Conservation (phyloP, 164 flowering plant genomes). For the Vitis rupestris region DNA sequence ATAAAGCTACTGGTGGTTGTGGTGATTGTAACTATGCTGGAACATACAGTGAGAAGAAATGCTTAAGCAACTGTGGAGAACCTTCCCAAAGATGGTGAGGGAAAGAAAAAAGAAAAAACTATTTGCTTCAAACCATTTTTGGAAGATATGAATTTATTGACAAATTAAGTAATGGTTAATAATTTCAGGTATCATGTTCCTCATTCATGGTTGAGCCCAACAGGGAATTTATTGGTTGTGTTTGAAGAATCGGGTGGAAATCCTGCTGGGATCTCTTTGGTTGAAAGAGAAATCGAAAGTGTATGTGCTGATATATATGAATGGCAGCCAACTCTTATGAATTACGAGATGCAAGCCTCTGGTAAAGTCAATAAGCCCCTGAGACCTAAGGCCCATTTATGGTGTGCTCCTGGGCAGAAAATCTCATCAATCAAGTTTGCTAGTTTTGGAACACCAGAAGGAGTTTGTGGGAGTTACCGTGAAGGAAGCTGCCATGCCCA, state of each 20-base stretch:
- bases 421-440: constrained; percentile 88
- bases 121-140: background rate
- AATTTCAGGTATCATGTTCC: constrained; percentile 80
- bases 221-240: constrained; percentile 71
- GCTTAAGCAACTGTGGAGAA: constrained; percentile 77
- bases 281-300: constrained; percentile 62
- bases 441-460: constrained; percentile 95
- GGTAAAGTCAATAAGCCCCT: constrained; percentile 61
- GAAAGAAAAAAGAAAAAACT: background rate
- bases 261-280: constrained; percentile 67
- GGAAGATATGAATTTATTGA: background rate
- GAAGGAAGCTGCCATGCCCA: constrained; percentile 93
- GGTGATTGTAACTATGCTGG: constrained; percentile 69
- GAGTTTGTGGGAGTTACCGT: constrained; percentile 75
- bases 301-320: constrained; percentile 86
- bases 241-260: constrained; percentile 86
- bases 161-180: constrained; percentile 1
- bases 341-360: constrained; percentile 60
- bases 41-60: constrained; percentile 65
- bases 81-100: constrained; percentile 92
- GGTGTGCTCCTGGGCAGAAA: constrained; percentile 78
- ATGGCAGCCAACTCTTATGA: constrained; percentile 76
- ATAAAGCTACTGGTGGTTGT: constrained; percentile 74
- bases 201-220: constrained; percentile 71
- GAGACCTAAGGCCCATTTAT: constrained; percentile 82